A percentile compares a stretch with the other conserved stretches of the same genome.
These are phyloP conservation scores for Pogostemon cablin DNA, from an alignment of 257 asterid genomes.

Conservation along the genomic window DNA sequence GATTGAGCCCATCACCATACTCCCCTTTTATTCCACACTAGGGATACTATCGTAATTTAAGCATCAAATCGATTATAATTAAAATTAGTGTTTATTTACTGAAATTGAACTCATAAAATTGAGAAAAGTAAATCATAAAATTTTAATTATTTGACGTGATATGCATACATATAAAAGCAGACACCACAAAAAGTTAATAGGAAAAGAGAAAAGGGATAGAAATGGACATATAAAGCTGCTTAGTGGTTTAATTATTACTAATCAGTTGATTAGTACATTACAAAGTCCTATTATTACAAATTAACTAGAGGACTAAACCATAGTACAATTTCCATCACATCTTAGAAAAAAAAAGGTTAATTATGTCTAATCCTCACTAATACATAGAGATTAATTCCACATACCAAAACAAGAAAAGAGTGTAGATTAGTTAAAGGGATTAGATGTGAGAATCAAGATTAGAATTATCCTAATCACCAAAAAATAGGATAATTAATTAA, in stretches of 20 bases:
- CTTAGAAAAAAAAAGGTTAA: constrained; percentile 23
- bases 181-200: neutral
- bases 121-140: no score
- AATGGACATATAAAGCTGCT: neutral
- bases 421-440: constrained; percentile 36
- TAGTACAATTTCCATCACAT: constrained; percentile 35
- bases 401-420: constrained; percentile 25
- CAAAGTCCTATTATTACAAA: constrained; percentile 33
- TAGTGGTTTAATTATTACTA: constrained; percentile 27
- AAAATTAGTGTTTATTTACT: no score
- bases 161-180: no score
- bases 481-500: neutral
- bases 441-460: constrained; percentile 37
- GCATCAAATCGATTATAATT: no score
- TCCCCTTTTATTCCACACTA: no score
- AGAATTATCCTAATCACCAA: constrained; percentile 13
- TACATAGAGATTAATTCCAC: neutral
- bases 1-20: no score
- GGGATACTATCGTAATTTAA: no score
- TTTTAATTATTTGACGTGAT: no score
- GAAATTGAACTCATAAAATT: no score
- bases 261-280: constrained; percentile 30
- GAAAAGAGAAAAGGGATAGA: neutral
- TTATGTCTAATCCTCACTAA: neutral
- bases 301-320: constrained; percentile 40